These are phyloP conservation scores for Vicia faba DNA, from an alignment of 306 rosid genomes.

Conservation along the genomic window DNA sequence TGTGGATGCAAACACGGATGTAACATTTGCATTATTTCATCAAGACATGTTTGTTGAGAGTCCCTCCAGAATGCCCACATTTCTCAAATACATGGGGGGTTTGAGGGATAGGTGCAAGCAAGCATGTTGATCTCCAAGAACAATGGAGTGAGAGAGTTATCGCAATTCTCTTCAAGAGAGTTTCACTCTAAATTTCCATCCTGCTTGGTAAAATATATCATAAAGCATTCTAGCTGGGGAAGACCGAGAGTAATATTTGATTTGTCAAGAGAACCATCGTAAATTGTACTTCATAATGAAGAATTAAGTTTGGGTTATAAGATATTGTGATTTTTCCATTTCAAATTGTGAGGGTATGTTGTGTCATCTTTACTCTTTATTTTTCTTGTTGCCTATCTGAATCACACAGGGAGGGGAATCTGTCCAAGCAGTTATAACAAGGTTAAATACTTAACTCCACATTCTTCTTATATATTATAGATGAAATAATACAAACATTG, in stretches of 20 bases:
- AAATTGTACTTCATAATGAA: neutral
- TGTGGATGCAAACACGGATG: neutral
- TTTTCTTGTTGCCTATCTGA: neutral
- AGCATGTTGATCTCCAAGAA: neutral
- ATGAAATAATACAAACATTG: no score
- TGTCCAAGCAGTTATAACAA: neutral
- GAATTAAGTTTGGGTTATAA: neutral
- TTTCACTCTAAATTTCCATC: neutral
- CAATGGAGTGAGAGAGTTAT: neutral
- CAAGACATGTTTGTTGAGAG: constrained; percentile 5
- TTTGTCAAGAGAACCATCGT: neutral
- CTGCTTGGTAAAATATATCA: neutral
- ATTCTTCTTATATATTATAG: neutral
- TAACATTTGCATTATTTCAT: constrained; percentile 2
- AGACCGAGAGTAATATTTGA: neutral
- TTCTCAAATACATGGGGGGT: neutral
- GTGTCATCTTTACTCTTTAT: neutral
- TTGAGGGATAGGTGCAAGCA: neutral
- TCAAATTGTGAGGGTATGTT: neutral
- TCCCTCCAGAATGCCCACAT: neutral
- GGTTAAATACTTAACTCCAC: neutral
- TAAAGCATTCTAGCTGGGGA: neutral
- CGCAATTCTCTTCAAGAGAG: neutral
- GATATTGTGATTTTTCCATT: neutral
- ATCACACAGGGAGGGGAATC: neutral